Evolutionary conservation across 768 basidiomycete species (phyloP), one percentile per base, ranked within the genome.

Genomic region (Glaciozyma antarctica): DNA sequence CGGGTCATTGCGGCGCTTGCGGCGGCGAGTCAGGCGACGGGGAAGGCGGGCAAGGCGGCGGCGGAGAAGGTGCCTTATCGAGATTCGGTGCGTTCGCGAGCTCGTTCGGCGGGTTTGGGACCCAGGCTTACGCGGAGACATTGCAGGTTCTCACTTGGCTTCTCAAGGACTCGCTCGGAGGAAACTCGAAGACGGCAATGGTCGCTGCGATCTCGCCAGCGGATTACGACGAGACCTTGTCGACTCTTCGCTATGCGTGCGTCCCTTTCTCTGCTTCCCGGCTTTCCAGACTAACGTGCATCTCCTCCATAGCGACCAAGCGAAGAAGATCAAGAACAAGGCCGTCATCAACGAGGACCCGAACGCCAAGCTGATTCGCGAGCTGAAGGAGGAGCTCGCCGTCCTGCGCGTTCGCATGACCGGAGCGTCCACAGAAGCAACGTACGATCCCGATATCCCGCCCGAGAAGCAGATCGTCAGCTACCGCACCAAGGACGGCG

Each of bases 271-370:
- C 41, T 1, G 19, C 51, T 8, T 30, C 16, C 15, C 6, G 21
- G 47, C 19, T 26, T 16, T 2, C 51, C n/a, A 28, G 9, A 22
- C 56, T 57, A 3, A 57, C 30, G 24, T 5, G 32, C 30, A 26
- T 19, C 19, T 4, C 32, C 5, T 32, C 16, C 26, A 32, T 45
- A 65, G 64, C 38, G 74, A 74, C 51, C 67, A 80, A 64, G 93
- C 94, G 43, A 99, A 99, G 86, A 94, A 94, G 86, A 99, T 99
- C 79, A 97, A 93, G 85, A 99, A 97, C 78, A 94, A 97, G 80
- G 94, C 95, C 21, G 85, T 98, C 64, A 89, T 99, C 70, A 99
- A 99, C 78, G 95, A 99, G 79, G 95, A 99, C 82, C 95, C 95
- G 41, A 99, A 97, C 73, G 94, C 94, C 75, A 97, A 91, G 80